Evolutionary conservation across 495 filamentous ascomycete species (phyloP).

Genomic region (Jackrogersella multiformis): DNA sequence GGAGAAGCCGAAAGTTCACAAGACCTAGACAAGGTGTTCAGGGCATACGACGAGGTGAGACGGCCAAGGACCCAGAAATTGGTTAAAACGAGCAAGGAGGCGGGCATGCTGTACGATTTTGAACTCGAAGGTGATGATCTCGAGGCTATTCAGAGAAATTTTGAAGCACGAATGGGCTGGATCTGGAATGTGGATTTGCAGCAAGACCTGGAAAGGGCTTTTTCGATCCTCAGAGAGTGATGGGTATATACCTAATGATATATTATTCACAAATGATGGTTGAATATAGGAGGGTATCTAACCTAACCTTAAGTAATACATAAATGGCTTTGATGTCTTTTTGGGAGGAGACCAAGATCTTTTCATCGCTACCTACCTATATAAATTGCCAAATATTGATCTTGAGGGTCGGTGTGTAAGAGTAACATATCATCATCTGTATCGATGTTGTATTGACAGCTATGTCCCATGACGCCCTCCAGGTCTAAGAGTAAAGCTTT

Average conservation of each 20-base stretch:
- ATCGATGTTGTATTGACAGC: too few species aligned
- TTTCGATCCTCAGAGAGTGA: slow-evolving; percentile 11
- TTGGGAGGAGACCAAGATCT: too few species aligned
- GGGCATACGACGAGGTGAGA: slow-evolving; percentile 68
- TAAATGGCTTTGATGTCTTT: too few species aligned
- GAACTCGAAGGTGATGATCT: slow-evolving; percentile 42
- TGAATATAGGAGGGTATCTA: neutral
- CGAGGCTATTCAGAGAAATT: slow-evolving; percentile 43
- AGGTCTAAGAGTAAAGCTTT: too few species aligned
- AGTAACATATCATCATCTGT: too few species aligned
- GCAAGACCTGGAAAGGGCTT: slow-evolving; percentile 38
- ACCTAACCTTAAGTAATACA: too few species aligned
- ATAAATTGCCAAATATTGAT: too few species aligned
- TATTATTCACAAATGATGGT: too few species aligned
- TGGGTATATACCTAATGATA: neutral
- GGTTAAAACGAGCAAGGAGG: slow-evolving; percentile 54
- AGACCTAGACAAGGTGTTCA: slow-evolving; percentile 63
- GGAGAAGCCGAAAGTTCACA: slow-evolving; percentile 50
- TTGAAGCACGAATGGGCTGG: slow-evolving; percentile 44
- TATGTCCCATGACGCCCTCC: too few species aligned
- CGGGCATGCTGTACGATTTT: slow-evolving; percentile 52
- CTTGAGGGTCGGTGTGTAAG: too few species aligned
- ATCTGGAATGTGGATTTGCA: slow-evolving; percentile 50
- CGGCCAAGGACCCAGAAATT: slow-evolving; percentile 58
- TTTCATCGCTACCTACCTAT: too few species aligned